These are phyloP conservation scores for Monosporozyma siamensis DNA, from an alignment of 805 yeast species.

Conservation along the genomic window DNA sequence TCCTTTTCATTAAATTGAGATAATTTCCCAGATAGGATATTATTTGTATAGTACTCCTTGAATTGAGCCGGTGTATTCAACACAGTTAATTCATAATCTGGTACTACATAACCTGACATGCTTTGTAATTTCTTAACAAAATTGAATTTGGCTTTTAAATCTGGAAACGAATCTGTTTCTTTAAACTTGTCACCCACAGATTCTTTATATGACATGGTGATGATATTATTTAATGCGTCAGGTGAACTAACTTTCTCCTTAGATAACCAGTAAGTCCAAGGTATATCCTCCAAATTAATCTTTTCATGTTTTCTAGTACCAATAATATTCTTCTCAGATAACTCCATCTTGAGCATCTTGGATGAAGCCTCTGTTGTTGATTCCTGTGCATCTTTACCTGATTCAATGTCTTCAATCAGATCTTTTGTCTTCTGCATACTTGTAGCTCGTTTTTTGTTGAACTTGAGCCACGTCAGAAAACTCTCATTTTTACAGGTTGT, in stretches of 20 bases:
- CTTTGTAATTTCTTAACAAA: conserved; percentile 30
- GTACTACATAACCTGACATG: conserved; percentile 31
- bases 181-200: conserved; percentile 5
- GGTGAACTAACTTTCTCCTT: conserved; percentile 18
- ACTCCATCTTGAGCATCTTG: conserved; percentile 13
- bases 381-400: conserved; percentile 29
- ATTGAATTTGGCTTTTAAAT: conserved; percentile 30
- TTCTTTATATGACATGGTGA: conserved; percentile 12
- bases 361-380: neutral
- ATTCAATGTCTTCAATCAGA: conserved; percentile 31
- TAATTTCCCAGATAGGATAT: conserved; percentile 27
- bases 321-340: conserved; percentile 24
- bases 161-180: conserved; percentile 15
- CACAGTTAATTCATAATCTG: conserved; percentile 32
- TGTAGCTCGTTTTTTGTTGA: conserved; percentile 20
- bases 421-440: conserved; percentile 18
- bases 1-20: conserved; percentile 47
- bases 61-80: conserved; percentile 25
- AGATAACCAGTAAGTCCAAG: conserved; percentile 32
- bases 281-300: conserved; percentile 13
- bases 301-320: conserved; percentile 13
- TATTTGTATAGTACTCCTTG: conserved; percentile 20
- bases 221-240: conserved; percentile 20
- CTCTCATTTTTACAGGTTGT: conserved; percentile 7
- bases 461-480: conserved; percentile 35